Evolutionary conservation across 2,329 filamentous ascomycete genomes (phyloP).

Genomic region (Botrytis fragariae): DNA sequence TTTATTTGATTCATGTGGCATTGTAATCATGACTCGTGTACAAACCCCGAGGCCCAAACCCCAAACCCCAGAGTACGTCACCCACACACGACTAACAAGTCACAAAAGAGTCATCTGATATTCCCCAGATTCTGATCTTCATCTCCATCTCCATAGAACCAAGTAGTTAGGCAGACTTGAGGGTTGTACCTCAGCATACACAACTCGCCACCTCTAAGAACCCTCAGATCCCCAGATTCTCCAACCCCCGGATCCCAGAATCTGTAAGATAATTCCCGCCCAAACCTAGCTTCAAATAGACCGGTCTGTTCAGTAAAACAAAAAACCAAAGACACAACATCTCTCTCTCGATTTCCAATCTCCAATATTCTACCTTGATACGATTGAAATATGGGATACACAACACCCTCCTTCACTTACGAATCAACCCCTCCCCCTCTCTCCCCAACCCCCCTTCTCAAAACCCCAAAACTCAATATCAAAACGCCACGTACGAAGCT

Average conservation of each 20-base stretch:
- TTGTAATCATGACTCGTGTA: neutral
- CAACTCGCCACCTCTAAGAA: neutral
- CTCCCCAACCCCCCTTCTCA: neutral
- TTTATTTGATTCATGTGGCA: neutral
- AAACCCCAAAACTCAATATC: neutral
- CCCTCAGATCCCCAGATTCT: neutral
- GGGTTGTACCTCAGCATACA: too few species aligned
- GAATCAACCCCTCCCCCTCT: too few species aligned
- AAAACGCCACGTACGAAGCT: neutral
- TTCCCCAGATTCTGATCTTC: neutral
- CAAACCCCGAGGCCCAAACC: neutral
- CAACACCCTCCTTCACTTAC: neutral
- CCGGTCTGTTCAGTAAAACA: fast-evolving
- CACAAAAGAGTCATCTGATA: neutral
- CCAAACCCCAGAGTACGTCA: neutral
- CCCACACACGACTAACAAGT: neutral
- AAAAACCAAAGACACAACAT: neutral
- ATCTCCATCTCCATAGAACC: neutral
- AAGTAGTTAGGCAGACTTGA: neutral
- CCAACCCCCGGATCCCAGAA: neutral
- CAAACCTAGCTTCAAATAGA: neutral
- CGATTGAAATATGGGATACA: too few species aligned
- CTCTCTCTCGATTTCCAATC: neutral
- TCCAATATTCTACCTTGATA: too few species aligned
- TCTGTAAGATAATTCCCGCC: neutral